Evolutionary conservation across 2,329 filamentous ascomycete species (phyloP), one percentile per base, ranked within the genome.

Genomic region (Monilinia fructicola): DNA sequence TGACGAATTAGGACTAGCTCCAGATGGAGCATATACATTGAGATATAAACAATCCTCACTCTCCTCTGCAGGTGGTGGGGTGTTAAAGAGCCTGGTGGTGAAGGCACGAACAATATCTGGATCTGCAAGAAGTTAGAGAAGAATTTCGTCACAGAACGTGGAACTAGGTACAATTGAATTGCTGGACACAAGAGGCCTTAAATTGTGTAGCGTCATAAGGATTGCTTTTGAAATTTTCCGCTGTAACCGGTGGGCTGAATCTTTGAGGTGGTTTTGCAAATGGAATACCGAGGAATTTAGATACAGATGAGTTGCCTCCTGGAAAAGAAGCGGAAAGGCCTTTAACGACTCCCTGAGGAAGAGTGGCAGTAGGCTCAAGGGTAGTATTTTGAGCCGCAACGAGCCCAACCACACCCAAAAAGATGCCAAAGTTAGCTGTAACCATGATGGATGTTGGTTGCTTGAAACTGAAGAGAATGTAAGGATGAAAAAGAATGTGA

Each of bases 261-360:
- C 91, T 86, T 0, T 84, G 81, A 0, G 91, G 91, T 1, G 90
- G 83, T 68, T 90, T 80, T 3, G 90, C 90, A 73, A 87, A 95
- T 2, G 90, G 91, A 66, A 95, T 91, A 28, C 88, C 90, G 52
- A 70, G 70, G 79, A 91, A 93, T 38, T 81, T 85, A 66, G 26
- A 31, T 16, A 66, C 55, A 66, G 55, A 48, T 9, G 28, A 38
- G 18, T 48, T 28, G 26, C 53, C 26, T 46, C 55, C 64, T 44
- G 48, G 21, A 31, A 66, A 16, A 21, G 54, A 21, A 18, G n/a
- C 46, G 10, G n/a, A 46, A 40, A 46, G 35, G 0, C 64, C 64
- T 5, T 12, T 18, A 35, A 66, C 18, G 23, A 42, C 40, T 0
- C 55, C 64, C 38, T 66, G 64, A 21, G 53, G 7, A n/a, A 66